Evolutionary conservation across 2,329 filamentous ascomycete species (phyloP).

Genomic region (Rasamsonia emersonii): DNA sequence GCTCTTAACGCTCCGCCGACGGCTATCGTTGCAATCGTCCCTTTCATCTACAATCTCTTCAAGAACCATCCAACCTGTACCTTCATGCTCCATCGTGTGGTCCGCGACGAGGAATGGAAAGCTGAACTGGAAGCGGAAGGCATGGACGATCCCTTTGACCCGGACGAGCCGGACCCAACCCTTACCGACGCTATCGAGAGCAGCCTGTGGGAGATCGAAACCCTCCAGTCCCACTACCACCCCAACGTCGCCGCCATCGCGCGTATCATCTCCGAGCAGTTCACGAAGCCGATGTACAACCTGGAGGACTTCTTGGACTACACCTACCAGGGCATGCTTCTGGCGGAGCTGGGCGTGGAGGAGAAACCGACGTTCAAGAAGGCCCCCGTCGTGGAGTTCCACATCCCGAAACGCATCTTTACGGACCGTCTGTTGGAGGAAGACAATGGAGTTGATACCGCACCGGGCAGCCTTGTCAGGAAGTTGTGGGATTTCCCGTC

Average conservation of each 20-base stretch:
- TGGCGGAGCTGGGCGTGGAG: slow-evolving; percentile 58
- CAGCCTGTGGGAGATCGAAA: slow-evolving; percentile 89
- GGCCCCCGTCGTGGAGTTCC: slow-evolving; percentile 79
- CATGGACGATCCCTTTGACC: slow-evolving; percentile 67
- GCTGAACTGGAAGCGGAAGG: slow-evolving; percentile 53
- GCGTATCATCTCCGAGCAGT: slow-evolving; percentile 91
- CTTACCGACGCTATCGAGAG: slow-evolving; percentile 82
- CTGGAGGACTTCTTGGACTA: slow-evolving; percentile 97
- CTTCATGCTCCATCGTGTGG: slow-evolving; percentile 86
- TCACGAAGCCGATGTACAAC: slow-evolving; percentile 90
- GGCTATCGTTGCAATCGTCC: slow-evolving; percentile 79
- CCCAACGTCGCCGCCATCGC: slow-evolving; percentile 92
- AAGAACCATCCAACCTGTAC: slow-evolving; percentile 83
- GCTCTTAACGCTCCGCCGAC: slow-evolving; percentile 82
- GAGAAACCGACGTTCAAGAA: slow-evolving; percentile 70
- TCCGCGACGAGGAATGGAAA: slow-evolving; percentile 50
- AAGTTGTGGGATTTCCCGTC: slow-evolving; percentile 30
- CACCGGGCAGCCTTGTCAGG: slow-evolving; percentile 27
- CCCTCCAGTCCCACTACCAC: slow-evolving; percentile 86
- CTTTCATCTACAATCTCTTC: slow-evolving; percentile 92
- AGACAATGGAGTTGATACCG: slow-evolving; percentile 31
- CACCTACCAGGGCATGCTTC: slow-evolving; percentile 68
- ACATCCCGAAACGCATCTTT: slow-evolving; percentile 83
- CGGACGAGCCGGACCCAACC: slow-evolving; percentile 71
- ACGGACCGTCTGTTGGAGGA: slow-evolving; percentile 33